phyloP scores from a whole-genome alignment of 2,329 filamentous ascomycete genomes.

The Atkinsonella hypoxylon region DNA sequence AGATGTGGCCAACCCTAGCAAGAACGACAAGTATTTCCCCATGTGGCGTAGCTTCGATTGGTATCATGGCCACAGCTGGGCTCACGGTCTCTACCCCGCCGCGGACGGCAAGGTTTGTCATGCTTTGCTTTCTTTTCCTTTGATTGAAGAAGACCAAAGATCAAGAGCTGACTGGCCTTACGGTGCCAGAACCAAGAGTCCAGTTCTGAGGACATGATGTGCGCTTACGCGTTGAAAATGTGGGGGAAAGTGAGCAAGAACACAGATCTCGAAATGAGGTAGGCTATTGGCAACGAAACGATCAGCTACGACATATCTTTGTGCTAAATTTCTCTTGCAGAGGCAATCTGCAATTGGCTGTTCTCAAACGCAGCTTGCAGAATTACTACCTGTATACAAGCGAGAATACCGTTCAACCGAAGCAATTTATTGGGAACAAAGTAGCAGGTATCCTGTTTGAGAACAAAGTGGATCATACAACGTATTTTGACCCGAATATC shows the following conservation, averaged over 20 bases:
- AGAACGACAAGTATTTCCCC: constrained; percentile 63
- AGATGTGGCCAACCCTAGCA: constrained; percentile 67
- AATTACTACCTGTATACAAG: constrained; percentile 72
- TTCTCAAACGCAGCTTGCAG: constrained; percentile 61
- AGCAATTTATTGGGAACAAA: constrained; percentile 71
- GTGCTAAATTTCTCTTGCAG: constrained; percentile 17
- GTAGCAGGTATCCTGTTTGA: constrained; percentile 67
- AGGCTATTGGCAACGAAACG: constrained; percentile 9
- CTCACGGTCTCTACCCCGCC: constrained; percentile 61
- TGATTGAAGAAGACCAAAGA: too few species aligned
- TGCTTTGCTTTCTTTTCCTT: neutral
- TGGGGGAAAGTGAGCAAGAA: constrained; percentile 78
- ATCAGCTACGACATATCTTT: neutral
- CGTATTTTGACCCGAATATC: constrained; percentile 66
- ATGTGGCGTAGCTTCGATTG: constrained; percentile 80
- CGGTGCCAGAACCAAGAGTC: constrained; percentile 66
- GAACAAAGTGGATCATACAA: constrained; percentile 89
- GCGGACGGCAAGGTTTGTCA: constrained; percentile 53
- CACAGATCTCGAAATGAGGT: constrained; percentile 63
- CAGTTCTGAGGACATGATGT: constrained; percentile 81
- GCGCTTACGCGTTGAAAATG: constrained; percentile 81
- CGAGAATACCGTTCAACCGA: constrained; percentile 58
- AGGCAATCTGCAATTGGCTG: constrained; percentile 72
- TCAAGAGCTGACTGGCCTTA: constrained; percentile 2
- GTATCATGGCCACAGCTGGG: constrained; percentile 93